Evolutionary conservation across 2,329 filamentous ascomycete species (phyloP), one percentile per base, ranked within the genome.

Genomic region (Mollisia scopiformis): DNA sequence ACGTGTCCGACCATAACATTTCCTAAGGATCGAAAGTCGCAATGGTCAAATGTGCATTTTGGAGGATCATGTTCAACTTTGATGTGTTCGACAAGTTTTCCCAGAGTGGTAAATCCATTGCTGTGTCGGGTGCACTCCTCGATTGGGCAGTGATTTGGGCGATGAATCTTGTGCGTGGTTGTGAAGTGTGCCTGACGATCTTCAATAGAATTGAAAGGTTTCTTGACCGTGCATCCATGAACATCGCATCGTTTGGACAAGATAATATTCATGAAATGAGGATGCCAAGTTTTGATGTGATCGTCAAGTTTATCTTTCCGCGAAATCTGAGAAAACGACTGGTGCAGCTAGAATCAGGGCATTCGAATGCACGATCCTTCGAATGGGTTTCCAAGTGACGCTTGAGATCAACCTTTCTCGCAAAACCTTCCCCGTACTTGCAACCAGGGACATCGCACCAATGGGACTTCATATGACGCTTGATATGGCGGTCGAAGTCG

Each of bases 381-480:
- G 21, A 49, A 49, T 49, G 46, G 46, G 19, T 49, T 49, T 49
- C 28, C 46, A 49, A 49, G 46, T 49, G 46, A 27, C 46, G 46
- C 46, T 4, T 49, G 2, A 49, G 21, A 13, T 49, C 46, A 27
- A 6, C 16, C 21, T 27, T 7, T 49, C 46, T 49, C 46, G 46
- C 46, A 27, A 49, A 49, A 8, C 46, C 46, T 49, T 49, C 46
- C 28, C 46, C 46, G 10, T 49, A 23, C 4, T 49, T 49, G 46
- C 46, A 49, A 7, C 21, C 46, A 49, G 46, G 46, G 19, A 49
- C 46, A 49, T 49, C 46, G 46, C 46, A 49, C 46, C 46, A 49
- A 49, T 49, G 46, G 14, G n/a, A 49, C 46, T 49, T 49, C 46
- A 49, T 49, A 49, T 49, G 46, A 49, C 25, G 46, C 21, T 49